Base-by-base conservation (phyloP, 345 rosid species). In the Fremontodendron californicum region DNA sequence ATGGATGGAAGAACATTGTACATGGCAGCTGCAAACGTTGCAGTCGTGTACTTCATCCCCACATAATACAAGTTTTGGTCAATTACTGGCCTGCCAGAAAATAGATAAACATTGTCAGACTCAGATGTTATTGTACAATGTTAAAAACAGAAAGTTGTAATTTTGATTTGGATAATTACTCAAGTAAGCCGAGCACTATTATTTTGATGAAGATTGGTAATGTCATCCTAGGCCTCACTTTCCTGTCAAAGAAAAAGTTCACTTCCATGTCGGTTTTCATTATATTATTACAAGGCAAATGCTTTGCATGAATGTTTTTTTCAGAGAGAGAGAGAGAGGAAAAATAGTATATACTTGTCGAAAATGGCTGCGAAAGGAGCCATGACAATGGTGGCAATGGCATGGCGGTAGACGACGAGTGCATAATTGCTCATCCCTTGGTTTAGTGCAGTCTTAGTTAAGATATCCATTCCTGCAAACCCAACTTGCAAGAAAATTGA, bases 11-110 rank as follows among this genome's bases (percentile, higher is more conserved):
- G 85, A 80, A 95, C 79, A 35, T 95, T 95, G 83, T 88, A 75
- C 88, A 93, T 86, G 74, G 99, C 93, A 0, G 93, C 84, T 68
- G 98, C 90, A 73, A 92, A 92, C 31, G 99, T 95, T 10, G 94
- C 99, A 0, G 97, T 93, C 0, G 98, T 92, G 63, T 87, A 80
- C 87, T 91, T 95, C 94, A 95, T 90, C 60, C 98, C 98, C 31
- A 88, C 10, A 35, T 76, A 89, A 67, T 91, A 95, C 66, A 92
- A 70, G 82, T 95, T 95, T 45, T 95, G 99, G 80, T 92, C 94
- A 3, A 95, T 93, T 19, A 93, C 99, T 18, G 91, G 91, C 91
- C 99, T 96, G 78, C 45, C 29, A 37, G 55, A 6, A n/a, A 4
- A 64, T 4, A 3, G 3, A 16, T 51, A 35, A 74, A 51, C 4